These are phyloP conservation scores for Mycena capillaripes DNA, from an alignment of 768 basidiomycete species.

Conservation along the genomic window DNA sequence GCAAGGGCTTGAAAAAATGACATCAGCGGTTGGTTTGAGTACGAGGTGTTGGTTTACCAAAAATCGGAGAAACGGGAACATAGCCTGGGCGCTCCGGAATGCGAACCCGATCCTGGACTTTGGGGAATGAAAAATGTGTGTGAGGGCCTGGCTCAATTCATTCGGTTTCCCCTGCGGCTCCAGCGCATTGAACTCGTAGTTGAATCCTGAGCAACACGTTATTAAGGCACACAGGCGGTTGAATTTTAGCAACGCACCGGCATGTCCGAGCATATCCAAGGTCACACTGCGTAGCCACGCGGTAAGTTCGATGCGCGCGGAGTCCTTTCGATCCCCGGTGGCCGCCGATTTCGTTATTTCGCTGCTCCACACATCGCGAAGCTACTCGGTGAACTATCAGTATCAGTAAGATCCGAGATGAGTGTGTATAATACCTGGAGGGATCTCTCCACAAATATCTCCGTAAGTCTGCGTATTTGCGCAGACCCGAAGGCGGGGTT, in stretches of 20 bases:
- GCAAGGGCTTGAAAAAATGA: constrained; percentile 12
- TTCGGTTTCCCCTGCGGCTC: constrained; percentile 38
- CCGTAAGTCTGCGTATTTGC: constrained; percentile 56
- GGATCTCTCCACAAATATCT: constrained; percentile 54
- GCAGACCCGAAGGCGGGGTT: constrained; percentile 64
- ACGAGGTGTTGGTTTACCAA: constrained; percentile 39
- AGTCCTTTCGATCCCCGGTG: constrained; percentile 14
- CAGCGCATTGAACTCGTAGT: constrained; percentile 13
- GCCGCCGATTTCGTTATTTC: constrained; percentile 33
- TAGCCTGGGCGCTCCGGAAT: constrained; percentile 37
- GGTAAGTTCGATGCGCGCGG: constrained; percentile 45
- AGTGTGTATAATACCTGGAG: constrained; percentile 40
- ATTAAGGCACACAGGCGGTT: neutral
- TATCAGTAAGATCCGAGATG: neutral
- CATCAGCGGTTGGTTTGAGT: neutral
- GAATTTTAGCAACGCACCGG: constrained; percentile 43
- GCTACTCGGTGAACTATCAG: constrained; percentile 35
- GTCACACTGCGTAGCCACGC: constrained; percentile 53
- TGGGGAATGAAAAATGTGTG: constrained; percentile 42
- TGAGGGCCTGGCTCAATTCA: constrained; percentile 50
- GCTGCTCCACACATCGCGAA: constrained; percentile 49
- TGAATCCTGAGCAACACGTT: constrained; percentile 5
- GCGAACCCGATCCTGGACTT: constrained; percentile 1
- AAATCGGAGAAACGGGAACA: constrained; percentile 44
- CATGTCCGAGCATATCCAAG: constrained; percentile 57